phyloP scores from a whole-genome alignment of 371 early-diverging fungal species.

The Synchytrium microbalum region DNA sequence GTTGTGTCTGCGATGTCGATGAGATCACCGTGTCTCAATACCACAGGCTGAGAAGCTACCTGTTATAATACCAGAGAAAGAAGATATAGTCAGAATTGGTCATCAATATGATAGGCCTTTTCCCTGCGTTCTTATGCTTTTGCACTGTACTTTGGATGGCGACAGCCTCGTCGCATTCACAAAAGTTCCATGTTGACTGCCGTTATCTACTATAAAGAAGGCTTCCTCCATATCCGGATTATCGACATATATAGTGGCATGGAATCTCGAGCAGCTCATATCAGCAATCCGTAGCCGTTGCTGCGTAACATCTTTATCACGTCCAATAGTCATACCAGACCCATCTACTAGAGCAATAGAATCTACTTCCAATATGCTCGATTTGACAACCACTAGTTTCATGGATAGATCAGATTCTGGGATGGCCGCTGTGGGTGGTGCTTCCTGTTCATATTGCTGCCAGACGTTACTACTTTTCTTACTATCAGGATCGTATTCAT shows the following conservation, averaged over 20 bases:
- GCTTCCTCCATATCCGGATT: not conserved
- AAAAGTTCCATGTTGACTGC: not conserved
- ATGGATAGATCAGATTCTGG: not conserved
- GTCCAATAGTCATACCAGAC: not conserved
- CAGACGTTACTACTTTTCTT: too few species aligned
- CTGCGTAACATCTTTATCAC: not conserved
- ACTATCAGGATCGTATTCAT: too few species aligned
- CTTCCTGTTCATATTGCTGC: too few species aligned
- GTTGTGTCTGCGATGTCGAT: not conserved
- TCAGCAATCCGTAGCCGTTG: not conserved
- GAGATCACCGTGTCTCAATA: not conserved
- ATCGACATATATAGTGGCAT: constrained; percentile 3
- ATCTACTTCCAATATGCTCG: not conserved
- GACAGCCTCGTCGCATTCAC: not conserved
- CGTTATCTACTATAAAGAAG: not conserved
- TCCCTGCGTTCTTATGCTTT: too few species aligned
- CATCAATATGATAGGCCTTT: not conserved
- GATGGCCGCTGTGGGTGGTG: not conserved
- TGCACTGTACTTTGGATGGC: not conserved
- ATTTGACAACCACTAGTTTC: not conserved
- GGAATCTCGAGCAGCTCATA: constrained; percentile 1
- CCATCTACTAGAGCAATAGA: not conserved
- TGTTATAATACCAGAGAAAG: not conserved
- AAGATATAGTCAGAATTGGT: not conserved
- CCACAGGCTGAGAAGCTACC: not conserved